Evolutionary conservation across 345 rosid species (phyloP).

Genomic region (Aegle marmelos): DNA sequence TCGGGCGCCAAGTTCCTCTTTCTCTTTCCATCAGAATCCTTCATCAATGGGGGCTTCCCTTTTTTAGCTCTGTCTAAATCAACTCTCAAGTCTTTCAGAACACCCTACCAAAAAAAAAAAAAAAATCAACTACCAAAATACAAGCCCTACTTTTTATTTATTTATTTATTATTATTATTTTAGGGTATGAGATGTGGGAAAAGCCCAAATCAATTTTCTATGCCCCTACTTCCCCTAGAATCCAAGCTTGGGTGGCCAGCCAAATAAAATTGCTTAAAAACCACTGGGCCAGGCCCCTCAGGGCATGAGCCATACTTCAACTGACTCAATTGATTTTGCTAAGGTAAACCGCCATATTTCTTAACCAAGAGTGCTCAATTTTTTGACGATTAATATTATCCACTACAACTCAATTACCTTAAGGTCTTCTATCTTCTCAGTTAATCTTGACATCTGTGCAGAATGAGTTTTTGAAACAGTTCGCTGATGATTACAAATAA

Average conservation of each 20-base stretch:
- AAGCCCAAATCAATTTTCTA: too few relatives aligned
- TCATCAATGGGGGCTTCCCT: slow-evolving; percentile 84
- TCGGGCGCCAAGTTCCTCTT: slow-evolving; percentile 70
- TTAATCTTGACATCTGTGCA: slow-evolving; percentile 76
- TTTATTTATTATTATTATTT: too few relatives aligned
- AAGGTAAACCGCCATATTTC: neutral
- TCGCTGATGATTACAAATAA: slow-evolving; percentile 98
- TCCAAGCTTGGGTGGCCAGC: too few relatives aligned
- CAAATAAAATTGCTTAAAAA: neutral
- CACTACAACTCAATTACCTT: slow-evolving; percentile 41
- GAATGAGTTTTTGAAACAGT: slow-evolving; percentile 78
- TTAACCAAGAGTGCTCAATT: neutral
- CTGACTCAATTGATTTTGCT: neutral
- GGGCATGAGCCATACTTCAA: neutral
- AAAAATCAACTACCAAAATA: slow-evolving; percentile 14
- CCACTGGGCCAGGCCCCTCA: too few relatives aligned
- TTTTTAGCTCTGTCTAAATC: slow-evolving; percentile 83
- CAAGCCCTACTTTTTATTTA: neutral
- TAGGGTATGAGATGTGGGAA: too few relatives aligned
- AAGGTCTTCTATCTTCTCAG: slow-evolving; percentile 70
- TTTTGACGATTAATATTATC: neutral
- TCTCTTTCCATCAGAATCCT: slow-evolving; percentile 82
- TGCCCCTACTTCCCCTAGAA: too few relatives aligned
- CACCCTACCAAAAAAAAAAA: slow-evolving; percentile 38
- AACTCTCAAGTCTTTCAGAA: slow-evolving; percentile 55